Evolutionary conservation across 768 basidiomycete species (phyloP).

Genomic region (Leccinum fibrillosum): DNA sequence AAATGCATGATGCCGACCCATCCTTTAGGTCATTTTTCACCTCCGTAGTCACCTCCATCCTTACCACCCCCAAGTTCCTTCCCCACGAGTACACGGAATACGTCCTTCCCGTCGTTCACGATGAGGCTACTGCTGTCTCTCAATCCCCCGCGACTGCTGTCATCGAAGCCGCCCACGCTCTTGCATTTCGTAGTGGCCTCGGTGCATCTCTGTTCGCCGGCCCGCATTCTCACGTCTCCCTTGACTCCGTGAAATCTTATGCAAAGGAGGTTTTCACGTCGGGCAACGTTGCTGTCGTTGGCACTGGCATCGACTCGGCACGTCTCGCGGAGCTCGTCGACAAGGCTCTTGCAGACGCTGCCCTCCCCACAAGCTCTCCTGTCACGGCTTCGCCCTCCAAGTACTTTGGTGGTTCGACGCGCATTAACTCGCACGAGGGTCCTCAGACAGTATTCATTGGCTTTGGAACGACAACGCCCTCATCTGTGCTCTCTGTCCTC

Average conservation of each 20-base stretch:
- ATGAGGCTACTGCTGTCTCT: constrained; percentile 62
- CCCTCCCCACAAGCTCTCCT: constrained; percentile 37
- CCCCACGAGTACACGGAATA: constrained; percentile 76
- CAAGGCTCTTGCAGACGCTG: constrained; percentile 50
- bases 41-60: constrained; percentile 78
- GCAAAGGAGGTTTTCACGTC: constrained; percentile 72
- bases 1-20: not conserved
- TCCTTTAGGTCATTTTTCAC: constrained; percentile 77
- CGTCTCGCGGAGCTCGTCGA: constrained; percentile 70
- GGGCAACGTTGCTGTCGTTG: constrained; percentile 81
- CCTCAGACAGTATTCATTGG: constrained; percentile 84
- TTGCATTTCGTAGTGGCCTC: constrained; percentile 94
- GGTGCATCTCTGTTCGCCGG: constrained; percentile 87
- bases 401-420: constrained; percentile 86
- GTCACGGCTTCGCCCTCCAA: constrained; percentile 27
- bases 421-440: constrained; percentile 60
- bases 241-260: constrained; percentile 69
- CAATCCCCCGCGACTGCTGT: constrained; percentile 65
- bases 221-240: constrained; percentile 59
- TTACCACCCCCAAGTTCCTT: constrained; percentile 79
- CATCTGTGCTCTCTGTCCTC: constrained; percentile 76
- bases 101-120: constrained; percentile 65
- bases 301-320: constrained; percentile 77
- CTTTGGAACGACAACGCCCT: constrained; percentile 67
- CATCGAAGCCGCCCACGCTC: constrained; percentile 80